phyloP scores from a whole-genome alignment of 768 basidiomycete species.

The Mrakia blollopis region DNA sequence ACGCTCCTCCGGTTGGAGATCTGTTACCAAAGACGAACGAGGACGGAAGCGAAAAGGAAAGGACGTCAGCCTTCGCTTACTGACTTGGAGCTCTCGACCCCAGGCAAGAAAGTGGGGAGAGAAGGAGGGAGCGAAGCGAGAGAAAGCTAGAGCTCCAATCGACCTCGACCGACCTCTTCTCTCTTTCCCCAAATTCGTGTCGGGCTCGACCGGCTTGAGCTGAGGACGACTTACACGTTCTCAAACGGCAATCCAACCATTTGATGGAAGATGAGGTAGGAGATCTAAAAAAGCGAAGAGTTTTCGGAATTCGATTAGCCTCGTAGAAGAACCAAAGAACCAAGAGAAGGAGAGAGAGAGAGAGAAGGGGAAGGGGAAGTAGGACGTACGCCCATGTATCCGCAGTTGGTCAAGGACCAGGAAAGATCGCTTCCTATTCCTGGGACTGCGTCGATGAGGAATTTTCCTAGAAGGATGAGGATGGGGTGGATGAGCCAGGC shows the following conservation, averaged over 20 bases:
- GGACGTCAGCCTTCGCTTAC: neutral
- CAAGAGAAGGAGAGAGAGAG: neutral
- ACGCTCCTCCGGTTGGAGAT: slow-evolving; percentile 64
- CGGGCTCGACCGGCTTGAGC: too few relatives aligned
- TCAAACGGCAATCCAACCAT: slow-evolving; percentile 32
- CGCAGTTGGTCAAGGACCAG: slow-evolving; percentile 88
- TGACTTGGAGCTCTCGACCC: neutral
- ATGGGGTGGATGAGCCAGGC: slow-evolving; percentile 98
- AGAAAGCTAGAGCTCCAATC: neutral
- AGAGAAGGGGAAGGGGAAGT: too few relatives aligned
- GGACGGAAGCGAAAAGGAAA: neutral
- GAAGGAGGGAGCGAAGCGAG: neutral
- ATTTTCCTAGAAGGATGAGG: slow-evolving; percentile 81
- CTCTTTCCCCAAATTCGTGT: neutral
- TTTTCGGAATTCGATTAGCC: too few relatives aligned
- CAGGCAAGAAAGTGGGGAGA: neutral
- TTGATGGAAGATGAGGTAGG: slow-evolving; percentile 33
- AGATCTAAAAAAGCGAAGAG: slow-evolving; percentile 2
- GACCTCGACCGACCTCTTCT: too few relatives aligned
- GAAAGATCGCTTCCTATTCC: slow-evolving; percentile 90
- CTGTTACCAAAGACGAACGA: neutral
- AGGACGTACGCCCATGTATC: slow-evolving; percentile 76
- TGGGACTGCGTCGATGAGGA: slow-evolving; percentile 87
- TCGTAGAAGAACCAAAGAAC: too few relatives aligned
- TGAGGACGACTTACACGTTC: slow-evolving; percentile 8